Conservation (phyloP, 106 monocot genomes). For the Allium cepa region DNA sequence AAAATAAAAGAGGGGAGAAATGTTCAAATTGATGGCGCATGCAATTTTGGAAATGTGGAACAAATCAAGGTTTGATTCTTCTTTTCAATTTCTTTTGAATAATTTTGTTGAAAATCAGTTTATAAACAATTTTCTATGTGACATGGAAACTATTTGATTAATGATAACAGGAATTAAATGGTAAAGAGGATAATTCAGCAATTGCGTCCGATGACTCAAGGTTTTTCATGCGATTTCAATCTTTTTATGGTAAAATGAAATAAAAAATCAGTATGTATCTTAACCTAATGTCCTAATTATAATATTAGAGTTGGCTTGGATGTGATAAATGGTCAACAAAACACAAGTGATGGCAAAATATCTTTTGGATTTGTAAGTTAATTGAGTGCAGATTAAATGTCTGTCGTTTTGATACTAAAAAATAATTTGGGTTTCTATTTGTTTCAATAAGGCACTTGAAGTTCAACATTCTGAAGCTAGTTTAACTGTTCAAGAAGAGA, state of each 20-base stretch:
- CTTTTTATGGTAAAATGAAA: no score
- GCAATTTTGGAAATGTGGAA: constrained; percentile 24
- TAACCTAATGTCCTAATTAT: neutral
- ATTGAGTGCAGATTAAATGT: neutral
- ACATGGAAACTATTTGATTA: neutral
- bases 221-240: no score
- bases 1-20: constrained; percentile 30
- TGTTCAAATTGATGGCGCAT: constrained; percentile 17
- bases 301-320: neutral
- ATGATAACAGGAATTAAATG: neutral
- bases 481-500: constrained; percentile 17
- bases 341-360: constrained; percentile 7
- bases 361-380: constrained; percentile 31
- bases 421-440: no score
- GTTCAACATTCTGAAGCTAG: constrained; percentile 14
- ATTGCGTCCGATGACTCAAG: no score
- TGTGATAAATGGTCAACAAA: neutral
- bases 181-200: neutral
- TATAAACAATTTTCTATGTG: neutral
- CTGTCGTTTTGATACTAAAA: neutral
- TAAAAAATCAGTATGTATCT: no score
- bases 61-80: constrained; percentile 16
- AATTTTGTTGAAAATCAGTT: neutral
- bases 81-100: neutral
- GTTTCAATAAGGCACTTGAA: constrained; percentile 15